Evolutionary conservation across 2,329 filamentous ascomycete genomes (phyloP), one percentile per base, ranked within the genome.

Genomic region (Neoascochyta sp.): DNA sequence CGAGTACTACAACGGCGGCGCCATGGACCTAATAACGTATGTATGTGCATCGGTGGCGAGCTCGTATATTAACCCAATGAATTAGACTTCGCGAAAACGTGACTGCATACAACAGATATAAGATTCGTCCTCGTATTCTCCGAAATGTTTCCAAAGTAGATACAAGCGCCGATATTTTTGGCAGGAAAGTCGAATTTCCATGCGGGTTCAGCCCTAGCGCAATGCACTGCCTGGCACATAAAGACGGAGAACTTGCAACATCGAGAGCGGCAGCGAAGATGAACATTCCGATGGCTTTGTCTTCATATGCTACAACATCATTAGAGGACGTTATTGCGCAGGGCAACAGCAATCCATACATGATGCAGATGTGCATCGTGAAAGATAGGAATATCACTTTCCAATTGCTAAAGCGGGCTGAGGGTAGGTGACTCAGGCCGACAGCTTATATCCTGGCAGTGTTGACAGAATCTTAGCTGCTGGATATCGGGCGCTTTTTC

Each of bases 181-280:
- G 66, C 4, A 53, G 60, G 18, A 60, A 62, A 24, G 44, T 44
- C 5, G 41, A 47, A 1, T 39, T 65, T 24, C 64, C 64, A 5
- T 50, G 66, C 12, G 62, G 64, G 27, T 49, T 65, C 15, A 53
- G 53, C 4, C 81, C 81, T 0, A 66, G 86, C 1, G 81, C 81
- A 2, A 78, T 83, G 2, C 80, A 85, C 43, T 63, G 64, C 1
- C 73, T 83, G 15, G 80, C 81, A 49, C 80, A 86, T 43, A 54
- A 67, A 0, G 76, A 83, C 43, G 75, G 71, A 11, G 81, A 86
- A 47, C 62, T 70, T 0, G 80, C 76, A 0, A 70, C 76, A 0
- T 77, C 80, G 0, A 62, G 67, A 12, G 77, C 75, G 1, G 81
- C 77, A 36, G 69, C 71, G 4, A 70, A 75, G 15, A 63, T 80